These are phyloP conservation scores for Carex parvula DNA, from an alignment of 176 grass and related monocot species.

Conservation along the genomic window DNA sequence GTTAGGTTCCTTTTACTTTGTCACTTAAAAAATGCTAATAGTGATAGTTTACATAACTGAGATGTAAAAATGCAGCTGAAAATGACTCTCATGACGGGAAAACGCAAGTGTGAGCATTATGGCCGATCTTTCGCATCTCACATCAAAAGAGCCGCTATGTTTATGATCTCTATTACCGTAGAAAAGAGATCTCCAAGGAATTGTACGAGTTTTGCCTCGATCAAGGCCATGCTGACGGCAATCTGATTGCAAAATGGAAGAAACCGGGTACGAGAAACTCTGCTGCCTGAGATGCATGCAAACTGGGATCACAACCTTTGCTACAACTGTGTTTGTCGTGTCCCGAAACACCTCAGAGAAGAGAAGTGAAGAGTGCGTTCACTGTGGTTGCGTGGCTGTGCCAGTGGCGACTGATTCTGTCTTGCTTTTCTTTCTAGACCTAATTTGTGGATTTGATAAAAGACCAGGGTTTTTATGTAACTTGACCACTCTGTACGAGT, in stretches of 20 bases:
- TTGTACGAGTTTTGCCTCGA: conserved; percentile 83
- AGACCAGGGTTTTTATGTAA: not conserved
- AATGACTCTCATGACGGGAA: conserved; percentile 94
- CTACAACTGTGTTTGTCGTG: conserved; percentile 73
- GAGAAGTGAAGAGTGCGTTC: conserved; percentile 87
- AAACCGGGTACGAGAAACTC: conserved; percentile 73
- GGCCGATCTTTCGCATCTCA: conserved; percentile 76
- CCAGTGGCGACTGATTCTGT: conserved; percentile 61
- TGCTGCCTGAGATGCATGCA: conserved; percentile 82
- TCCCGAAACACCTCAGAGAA: conserved; percentile 74
- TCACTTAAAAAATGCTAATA: not conserved
- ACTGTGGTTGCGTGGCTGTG: conserved; percentile 75
- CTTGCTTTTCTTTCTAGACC: not conserved
- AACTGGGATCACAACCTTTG: conserved; percentile 76
- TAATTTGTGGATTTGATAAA: not conserved
- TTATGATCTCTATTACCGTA: conserved; percentile 75
- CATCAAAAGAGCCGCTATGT: conserved; percentile 90
- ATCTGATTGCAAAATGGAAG: conserved; percentile 97
- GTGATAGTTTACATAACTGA: not conserved
- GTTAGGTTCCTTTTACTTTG: conserved; percentile 23
- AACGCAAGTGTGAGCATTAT: conserved; percentile 85
- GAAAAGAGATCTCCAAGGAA: conserved; percentile 90
- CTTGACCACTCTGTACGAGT: not conserved
- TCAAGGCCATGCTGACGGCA: conserved; percentile 74
- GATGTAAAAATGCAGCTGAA: conserved; percentile 46